These are phyloP conservation scores for Ceratorhiza oryzae-sativae DNA, from an alignment of 1,284 basidiomycete genomes.

Conservation along the genomic window DNA sequence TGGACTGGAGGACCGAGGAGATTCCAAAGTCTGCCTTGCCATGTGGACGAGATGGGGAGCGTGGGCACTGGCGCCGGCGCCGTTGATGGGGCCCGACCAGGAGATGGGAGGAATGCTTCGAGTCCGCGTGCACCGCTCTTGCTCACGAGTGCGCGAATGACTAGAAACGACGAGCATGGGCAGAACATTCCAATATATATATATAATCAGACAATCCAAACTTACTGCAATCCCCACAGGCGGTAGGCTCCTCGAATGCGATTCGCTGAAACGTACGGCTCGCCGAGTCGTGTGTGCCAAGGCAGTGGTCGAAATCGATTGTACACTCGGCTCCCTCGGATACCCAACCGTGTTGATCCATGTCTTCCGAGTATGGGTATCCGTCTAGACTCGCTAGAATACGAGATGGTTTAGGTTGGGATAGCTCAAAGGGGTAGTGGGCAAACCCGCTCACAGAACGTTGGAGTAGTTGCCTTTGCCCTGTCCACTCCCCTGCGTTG, in stretches of 20 bases:
- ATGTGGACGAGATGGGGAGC: slow-evolving; percentile 38
- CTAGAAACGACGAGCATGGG: background rate
- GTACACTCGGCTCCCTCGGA: slow-evolving; percentile 25
- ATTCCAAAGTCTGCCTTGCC: slow-evolving; percentile 40
- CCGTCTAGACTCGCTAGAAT: slow-evolving; percentile 24
- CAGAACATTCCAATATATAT: too few species aligned
- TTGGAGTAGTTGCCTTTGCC: slow-evolving; percentile 2
- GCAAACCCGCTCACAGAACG: slow-evolving; percentile 19
- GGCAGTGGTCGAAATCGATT: slow-evolving; percentile 3
- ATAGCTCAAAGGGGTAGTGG: too few species aligned
- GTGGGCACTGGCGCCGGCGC: background rate
- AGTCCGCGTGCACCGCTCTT: slow-evolving; percentile 35
- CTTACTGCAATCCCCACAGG: slow-evolving; percentile 34
- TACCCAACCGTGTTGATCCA: slow-evolving; percentile 18
- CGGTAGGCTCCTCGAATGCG: slow-evolving; percentile 26
- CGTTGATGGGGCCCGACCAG: background rate
- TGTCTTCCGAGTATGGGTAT: slow-evolving; percentile 35
- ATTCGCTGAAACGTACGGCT: slow-evolving; percentile 31
- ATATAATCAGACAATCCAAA: too few species aligned
- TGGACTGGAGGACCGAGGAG: background rate
- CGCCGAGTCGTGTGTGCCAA: slow-evolving; percentile 15
- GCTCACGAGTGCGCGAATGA: slow-evolving; percentile 39
- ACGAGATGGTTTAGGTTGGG: too few species aligned
- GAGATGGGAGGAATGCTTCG: slow-evolving; percentile 38
- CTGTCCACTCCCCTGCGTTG: slow-evolving; percentile 22